Percentiles rank a stretch among this genome's conserved stretches.
Conservation (phyloP, 1,139 yeast genomes). For the Lodderomyces beijingensis region DNA sequence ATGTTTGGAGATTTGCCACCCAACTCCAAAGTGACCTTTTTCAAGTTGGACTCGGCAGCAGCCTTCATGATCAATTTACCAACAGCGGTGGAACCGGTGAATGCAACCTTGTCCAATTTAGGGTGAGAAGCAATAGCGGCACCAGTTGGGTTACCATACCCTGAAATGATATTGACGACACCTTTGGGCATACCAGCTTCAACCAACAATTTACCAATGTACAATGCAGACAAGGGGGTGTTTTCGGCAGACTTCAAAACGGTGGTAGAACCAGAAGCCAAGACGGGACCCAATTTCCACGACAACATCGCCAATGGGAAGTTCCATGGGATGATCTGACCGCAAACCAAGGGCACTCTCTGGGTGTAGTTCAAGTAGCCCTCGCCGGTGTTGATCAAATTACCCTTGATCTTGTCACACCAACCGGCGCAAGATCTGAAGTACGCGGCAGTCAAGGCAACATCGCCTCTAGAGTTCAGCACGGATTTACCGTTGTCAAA, state of each 20-base stretch:
- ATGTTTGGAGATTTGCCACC: slow-evolving; percentile 88
- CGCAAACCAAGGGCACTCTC: slow-evolving; percentile 71
- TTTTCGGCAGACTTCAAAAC: slow-evolving; percentile 81
- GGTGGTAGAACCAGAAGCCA: slow-evolving; percentile 77
- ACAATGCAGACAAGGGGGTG: slow-evolving; percentile 77
- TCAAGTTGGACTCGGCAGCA: slow-evolving; percentile 64
- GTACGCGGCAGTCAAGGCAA: slow-evolving; percentile 57
- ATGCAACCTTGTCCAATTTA: slow-evolving; percentile 71
- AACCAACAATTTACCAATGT: slow-evolving; percentile 53
- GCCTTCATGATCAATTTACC: slow-evolving; percentile 73
- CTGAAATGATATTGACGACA: slow-evolving; percentile 70
- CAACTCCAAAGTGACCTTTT: slow-evolving; percentile 78
- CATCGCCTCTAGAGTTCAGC: slow-evolving; percentile 50
- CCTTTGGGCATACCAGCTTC: slow-evolving; percentile 80
- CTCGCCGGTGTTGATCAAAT: slow-evolving; percentile 58
- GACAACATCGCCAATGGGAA: slow-evolving; percentile 82
- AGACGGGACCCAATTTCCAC: slow-evolving; percentile 84
- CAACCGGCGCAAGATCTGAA: slow-evolving; percentile 78
- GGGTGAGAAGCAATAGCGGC: slow-evolving; percentile 67
- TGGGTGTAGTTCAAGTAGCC: slow-evolving; percentile 56
- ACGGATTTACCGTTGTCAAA: slow-evolving; percentile 79
- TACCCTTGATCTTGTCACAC: slow-evolving; percentile 76
- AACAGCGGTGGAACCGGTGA: slow-evolving; percentile 81
- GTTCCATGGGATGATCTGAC: slow-evolving; percentile 85
- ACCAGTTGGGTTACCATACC: slow-evolving; percentile 77